Evolutionary conservation across 495 filamentous ascomycete genomes (phyloP).

Genomic region (Saxophila tyrrhenica): DNA sequence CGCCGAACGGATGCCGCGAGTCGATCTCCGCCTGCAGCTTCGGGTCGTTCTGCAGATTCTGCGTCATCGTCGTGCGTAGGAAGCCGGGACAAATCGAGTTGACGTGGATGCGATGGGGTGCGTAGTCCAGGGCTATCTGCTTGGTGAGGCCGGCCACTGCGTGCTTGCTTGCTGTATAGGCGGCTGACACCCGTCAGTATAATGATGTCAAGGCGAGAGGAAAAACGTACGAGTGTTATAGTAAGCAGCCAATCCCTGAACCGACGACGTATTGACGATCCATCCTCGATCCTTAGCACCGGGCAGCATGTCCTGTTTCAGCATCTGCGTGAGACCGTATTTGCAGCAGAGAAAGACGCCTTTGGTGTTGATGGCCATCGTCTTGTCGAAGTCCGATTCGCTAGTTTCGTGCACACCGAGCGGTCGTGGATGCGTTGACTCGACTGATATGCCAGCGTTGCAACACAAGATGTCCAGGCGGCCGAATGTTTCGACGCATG

Average conservation of each 20-base stretch:
- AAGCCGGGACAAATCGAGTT: conserved; percentile 43
- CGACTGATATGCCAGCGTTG: conserved; percentile 39
- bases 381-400: conserved; percentile 50
- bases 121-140: conserved; percentile 43
- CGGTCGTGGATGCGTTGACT: conserved; percentile 16
- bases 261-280: conserved; percentile 44
- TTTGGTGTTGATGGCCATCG: conserved; percentile 56
- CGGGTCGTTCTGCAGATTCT: conserved; percentile 19
- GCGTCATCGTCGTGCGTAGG: conserved; percentile 16
- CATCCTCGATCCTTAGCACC: conserved; percentile 40
- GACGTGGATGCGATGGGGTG: conserved; percentile 38
- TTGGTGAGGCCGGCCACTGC: conserved; percentile 41
- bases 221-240: conserved; percentile 7
- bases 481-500: conserved; percentile 32
- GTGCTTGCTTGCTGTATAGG: conserved; percentile 43
- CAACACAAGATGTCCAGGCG: conserved; percentile 45
- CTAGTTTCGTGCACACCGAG: conserved; percentile 31
- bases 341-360: conserved; percentile 46
- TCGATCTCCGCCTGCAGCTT: conserved; percentile 14
- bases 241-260: conserved; percentile 34
- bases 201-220: too few species aligned
- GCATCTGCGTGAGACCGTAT: conserved; percentile 41
- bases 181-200: conserved; percentile 21
- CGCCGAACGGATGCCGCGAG: conserved; percentile 32
- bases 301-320: conserved; percentile 35